Base-by-base conservation (phyloP, 192 early-diverging fungal species). In the Podila epigama region DNA sequence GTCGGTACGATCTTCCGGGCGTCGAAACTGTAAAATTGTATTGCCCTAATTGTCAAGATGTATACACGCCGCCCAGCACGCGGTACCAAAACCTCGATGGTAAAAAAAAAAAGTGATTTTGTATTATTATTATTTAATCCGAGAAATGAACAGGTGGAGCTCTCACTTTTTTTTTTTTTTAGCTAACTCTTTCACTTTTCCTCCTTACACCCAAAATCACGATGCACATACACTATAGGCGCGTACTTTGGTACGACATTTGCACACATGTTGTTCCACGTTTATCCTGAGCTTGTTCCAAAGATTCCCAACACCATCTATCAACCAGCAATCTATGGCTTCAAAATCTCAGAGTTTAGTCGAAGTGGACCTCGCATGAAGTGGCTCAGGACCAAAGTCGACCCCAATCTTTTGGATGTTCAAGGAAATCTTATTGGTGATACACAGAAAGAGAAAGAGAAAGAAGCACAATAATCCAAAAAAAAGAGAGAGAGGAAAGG, bases 191-290 rank as follows among this genome's bases (percentile, higher is more conserved):
- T 18, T 18, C 42, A 2, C 44, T 48, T 22, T 25, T n/a, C 25
- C n/a, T 15, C 4, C 20, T 4, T 20, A 3, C 5, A n/a, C 20
- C 25, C 5, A 4, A 48, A 10, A 4, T 22, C 44, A 18, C 7
- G 15, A 22, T 4, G 40, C 2, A 2, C 1, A 39, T 9, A 39
- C n/a, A 7, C n/a, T 15, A 36, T 73, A 89, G 95, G 98, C 56
- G 93, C 96, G 36, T 92, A 90, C 77, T 99, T 99, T 85, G 97
- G 97, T 35, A 94, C 98, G 22, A 96, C 96, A 8, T 97, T 99
- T 75, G 91, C 96, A 13, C 92, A 96, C 75, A 82, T 99, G 67
- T 88, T 98, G 51, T 92, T 97, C 80, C 87, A 94, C 79, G 90
- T 90, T 13, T 97, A 91, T 84, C 92, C 95, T 0, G 88, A 92